phyloP scores from a whole-genome alignment of 2,329 filamentous ascomycete genomes.

The Fonsecaea pedrosoi region DNA sequence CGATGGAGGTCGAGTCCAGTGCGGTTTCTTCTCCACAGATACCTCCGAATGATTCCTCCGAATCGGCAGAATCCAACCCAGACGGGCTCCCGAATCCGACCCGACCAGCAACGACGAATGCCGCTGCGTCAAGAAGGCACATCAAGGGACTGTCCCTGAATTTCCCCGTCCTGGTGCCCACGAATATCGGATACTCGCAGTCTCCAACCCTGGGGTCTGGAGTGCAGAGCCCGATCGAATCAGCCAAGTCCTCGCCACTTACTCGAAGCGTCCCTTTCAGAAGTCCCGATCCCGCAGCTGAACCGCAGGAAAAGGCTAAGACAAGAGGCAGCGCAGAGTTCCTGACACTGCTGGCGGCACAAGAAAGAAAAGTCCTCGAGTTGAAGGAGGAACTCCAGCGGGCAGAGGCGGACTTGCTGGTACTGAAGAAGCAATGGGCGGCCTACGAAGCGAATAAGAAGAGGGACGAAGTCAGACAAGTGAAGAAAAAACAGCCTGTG shows the following conservation, averaged over 20 bases:
- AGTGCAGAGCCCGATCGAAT: constrained; percentile 25
- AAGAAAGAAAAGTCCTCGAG: constrained; percentile 89
- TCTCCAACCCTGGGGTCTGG: constrained; percentile 46
- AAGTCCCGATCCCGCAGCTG: constrained; percentile 28
- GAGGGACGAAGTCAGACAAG: constrained; percentile 63
- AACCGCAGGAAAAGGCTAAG: constrained; percentile 40
- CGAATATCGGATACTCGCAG: constrained; percentile 35
- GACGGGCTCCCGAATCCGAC: constrained; percentile 18
- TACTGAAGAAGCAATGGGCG: constrained; percentile 84
- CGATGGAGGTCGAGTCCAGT: constrained; percentile 15
- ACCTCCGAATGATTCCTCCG: background rate
- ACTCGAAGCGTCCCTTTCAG: constrained; percentile 26
- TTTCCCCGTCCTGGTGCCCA: constrained; percentile 53
- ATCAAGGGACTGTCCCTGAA: constrained; percentile 55
- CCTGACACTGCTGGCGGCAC: constrained; percentile 86
- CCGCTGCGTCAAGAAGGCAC: constrained; percentile 45
- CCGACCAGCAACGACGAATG: constrained; percentile 15
- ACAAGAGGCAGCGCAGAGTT: constrained; percentile 68
- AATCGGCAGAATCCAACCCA: constrained; percentile 2
- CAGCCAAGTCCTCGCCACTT: constrained; percentile 39
- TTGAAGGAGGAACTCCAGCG: constrained; percentile 85
- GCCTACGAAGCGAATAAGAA: constrained; percentile 78
- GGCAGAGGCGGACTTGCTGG: constrained; percentile 77
- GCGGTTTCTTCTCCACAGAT: background rate
- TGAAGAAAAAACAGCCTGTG: constrained; percentile 33